phyloP scores from a whole-genome alignment of 1,139 yeast species.

The Groenewaldozyma sp. region DNA sequence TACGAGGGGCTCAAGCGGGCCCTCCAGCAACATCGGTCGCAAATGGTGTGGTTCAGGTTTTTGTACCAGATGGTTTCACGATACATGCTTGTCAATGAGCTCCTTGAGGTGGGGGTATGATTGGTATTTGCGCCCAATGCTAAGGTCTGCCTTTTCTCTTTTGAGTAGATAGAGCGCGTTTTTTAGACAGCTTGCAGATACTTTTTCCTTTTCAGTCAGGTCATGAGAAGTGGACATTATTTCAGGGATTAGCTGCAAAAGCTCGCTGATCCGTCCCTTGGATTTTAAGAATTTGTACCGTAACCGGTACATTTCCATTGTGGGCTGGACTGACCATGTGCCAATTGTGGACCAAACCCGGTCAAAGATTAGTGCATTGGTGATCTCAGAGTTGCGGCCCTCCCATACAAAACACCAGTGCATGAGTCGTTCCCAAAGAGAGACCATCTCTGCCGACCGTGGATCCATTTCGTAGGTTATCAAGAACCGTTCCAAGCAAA shows the following conservation, averaged over 20 bases:
- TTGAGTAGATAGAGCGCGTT: not conserved
- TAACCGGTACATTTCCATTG: not conserved
- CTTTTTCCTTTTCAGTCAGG: not conserved
- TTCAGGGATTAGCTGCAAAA: not conserved
- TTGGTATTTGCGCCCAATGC: too few species aligned
- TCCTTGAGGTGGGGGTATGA: too few species aligned
- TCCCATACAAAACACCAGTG: conserved; percentile 15
- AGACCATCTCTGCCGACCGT: conserved; percentile 13
- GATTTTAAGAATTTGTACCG: not conserved
- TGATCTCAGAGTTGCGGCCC: not conserved
- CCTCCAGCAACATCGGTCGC: conserved; percentile 72
- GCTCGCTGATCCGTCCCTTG: not conserved
- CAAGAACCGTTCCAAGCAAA: conserved; percentile 18
- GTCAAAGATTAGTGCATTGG: not conserved
- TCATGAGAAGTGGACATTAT: not conserved
- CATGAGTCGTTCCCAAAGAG: conserved; percentile 24
- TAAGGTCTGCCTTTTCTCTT: too few species aligned
- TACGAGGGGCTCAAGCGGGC: conserved; percentile 2
- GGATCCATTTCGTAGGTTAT: conserved; percentile 19
- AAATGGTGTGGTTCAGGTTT: conserved; percentile 93
- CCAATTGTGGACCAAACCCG: not conserved
- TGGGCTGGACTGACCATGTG: not conserved
- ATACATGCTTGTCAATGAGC: conserved; percentile 61
- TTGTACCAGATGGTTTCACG: conserved; percentile 77
- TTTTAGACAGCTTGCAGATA: not conserved